Base-by-base conservation (phyloP, 1,284 basidiomycete genomes). In the Cryptococcus neoformans region DNA sequence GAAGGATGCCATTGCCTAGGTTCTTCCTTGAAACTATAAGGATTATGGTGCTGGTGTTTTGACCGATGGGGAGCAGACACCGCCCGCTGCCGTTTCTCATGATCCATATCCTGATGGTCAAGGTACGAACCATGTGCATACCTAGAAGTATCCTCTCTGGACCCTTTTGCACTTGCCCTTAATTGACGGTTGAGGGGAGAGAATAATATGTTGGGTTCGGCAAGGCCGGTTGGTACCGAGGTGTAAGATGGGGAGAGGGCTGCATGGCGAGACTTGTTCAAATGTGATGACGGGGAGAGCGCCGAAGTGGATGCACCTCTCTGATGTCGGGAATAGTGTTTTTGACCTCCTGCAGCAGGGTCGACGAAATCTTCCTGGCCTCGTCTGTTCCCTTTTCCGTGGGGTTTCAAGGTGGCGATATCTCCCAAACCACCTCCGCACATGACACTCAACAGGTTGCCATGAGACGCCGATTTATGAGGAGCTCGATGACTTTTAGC, bases 151-250 rank as follows among this genome's bases (percentile, higher is more conserved):
- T 28, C 11, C 44, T 36, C 35, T 44, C 16, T 42, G 16, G 14
- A 38, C 7, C 4, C 12, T 16, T 34, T 17, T 6, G 39, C 37
- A 41, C 45, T 12, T 10, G 52, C 53, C n/a, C 68, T 53, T 11
- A 71, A 54, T 44, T 67, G 64, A 2, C 72, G 61, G 11, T 63
- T 56, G 12, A 73, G 44, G 4, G 73, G 73, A 1, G 73, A 74
- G 59, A 75, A 73, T 34, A 73, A 64, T 56, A 75, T 63, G 48
- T 65, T 72, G 1, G 66, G 70, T 11, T 64, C 68, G 1, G 55
- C 42, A 8, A 73, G 61, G 12, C 73, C 73, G 8, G 73, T 72
- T 7, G 65, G 62, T 9, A 75, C 72, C 4, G 72, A 73, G 3
- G 65, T 61, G 2, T 65, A 67, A 3, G 67, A 62, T 1, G 66